These are phyloP conservation scores for Populus trichocarpa DNA, from an alignment of 441 rosid genomes.

Conservation along the genomic window DNA sequence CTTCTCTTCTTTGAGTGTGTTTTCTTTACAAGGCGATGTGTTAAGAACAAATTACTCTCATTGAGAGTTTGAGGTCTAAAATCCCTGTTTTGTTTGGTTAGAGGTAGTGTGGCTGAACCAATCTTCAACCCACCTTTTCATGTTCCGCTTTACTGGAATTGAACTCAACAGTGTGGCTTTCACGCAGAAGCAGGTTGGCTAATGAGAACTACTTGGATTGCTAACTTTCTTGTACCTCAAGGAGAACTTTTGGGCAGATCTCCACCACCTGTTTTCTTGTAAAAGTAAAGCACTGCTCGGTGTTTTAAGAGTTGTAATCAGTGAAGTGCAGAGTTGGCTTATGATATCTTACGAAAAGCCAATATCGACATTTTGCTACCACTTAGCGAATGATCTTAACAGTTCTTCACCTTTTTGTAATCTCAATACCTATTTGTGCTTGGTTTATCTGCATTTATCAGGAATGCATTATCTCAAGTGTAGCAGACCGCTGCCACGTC, in stretches of 20 bases:
- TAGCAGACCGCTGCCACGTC: not conserved
- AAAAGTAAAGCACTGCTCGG: too few species aligned
- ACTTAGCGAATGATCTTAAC: not conserved
- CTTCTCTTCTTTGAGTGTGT: too few species aligned
- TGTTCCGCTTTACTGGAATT: not conserved
- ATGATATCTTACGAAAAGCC: not conserved
- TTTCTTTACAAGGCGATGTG: too few species aligned
- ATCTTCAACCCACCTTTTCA: not conserved
- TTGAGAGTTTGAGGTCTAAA: too few species aligned
- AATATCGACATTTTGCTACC: not conserved
- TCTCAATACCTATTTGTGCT: not conserved
- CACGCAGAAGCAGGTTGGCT: slow-evolving; percentile 1
- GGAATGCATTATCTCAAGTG: not conserved
- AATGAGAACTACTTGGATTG: not conserved
- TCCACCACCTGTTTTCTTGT: too few species aligned
- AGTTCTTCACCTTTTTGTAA: not conserved
- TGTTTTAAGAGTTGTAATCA: too few species aligned
- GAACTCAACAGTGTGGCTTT: not conserved
- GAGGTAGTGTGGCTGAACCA: slow-evolving; percentile 17
- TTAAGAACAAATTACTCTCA: too few species aligned
- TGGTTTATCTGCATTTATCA: too few species aligned
- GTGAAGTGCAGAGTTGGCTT: too few species aligned
- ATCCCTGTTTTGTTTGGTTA: too few species aligned
- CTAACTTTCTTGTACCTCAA: too few species aligned
- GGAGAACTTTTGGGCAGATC: too few species aligned